Evolutionary conservation across 495 filamentous ascomycete genomes (phyloP).

Genomic region (Aspergillus sparsus): DNA sequence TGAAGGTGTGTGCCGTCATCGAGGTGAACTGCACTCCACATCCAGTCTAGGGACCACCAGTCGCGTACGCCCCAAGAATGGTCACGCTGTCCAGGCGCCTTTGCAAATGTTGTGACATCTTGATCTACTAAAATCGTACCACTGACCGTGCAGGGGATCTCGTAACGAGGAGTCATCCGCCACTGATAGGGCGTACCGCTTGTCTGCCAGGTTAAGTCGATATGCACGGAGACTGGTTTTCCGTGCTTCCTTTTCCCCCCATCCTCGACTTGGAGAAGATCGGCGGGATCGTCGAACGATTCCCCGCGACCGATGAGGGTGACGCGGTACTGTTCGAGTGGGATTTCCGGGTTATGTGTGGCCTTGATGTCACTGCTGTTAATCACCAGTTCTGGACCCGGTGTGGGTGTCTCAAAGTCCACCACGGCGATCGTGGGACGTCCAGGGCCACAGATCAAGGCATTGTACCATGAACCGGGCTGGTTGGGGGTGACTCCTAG

Average conservation of each 20-base stretch:
- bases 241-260: neutral
- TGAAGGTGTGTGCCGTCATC: constrained; percentile 2
- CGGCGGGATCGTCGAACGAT: neutral
- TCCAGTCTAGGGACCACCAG: constrained; percentile 8
- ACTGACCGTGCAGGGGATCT: constrained; percentile 6
- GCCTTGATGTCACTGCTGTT: neutral
- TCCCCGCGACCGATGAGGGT: neutral
- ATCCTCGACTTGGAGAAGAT: neutral
- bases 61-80: constrained; percentile 4
- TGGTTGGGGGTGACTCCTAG: constrained; percentile 2
- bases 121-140: neutral
- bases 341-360: neutral
- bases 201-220: constrained; percentile 4
- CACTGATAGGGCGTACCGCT: constrained; percentile 5
- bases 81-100: neutral
- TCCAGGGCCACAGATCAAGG: constrained; percentile 4
- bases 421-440: constrained; percentile 7
- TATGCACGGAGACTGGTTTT: neutral
- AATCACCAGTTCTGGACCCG: constrained; percentile 1
- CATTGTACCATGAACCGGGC: constrained; percentile 1
- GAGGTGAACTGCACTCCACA: constrained; percentile 2
- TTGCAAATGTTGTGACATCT: neutral
- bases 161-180: neutral
- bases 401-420: constrained; percentile 2
- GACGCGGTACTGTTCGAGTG: neutral